These are phyloP conservation scores for Seiridium unicorne DNA, from an alignment of 2,329 filamentous ascomycete species.

Conservation along the genomic window DNA sequence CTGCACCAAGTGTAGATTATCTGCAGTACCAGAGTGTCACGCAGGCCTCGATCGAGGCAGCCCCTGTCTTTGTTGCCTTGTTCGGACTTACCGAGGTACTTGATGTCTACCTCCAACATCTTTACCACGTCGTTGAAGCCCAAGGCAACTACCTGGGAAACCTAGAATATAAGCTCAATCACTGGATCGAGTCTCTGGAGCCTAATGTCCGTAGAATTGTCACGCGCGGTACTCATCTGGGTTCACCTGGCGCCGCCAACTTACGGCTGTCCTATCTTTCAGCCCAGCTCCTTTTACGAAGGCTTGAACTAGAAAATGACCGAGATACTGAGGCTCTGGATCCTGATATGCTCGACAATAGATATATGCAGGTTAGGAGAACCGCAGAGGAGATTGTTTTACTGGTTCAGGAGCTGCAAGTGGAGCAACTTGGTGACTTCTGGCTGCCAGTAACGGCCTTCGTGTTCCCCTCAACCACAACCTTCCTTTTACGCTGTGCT, in stretches of 20 bases:
- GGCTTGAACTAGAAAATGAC: conserved; percentile 42
- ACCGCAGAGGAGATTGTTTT: conserved; percentile 48
- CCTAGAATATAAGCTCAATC: conserved; percentile 18
- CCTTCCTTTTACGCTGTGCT: conserved; percentile 47
- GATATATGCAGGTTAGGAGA: conserved; percentile 39
- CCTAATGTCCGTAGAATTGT: conserved; percentile 37
- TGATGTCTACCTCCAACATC: conserved; percentile 30
- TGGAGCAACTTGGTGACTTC: conserved; percentile 43
- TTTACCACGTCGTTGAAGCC: conserved; percentile 32
- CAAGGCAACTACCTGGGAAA: conserved; percentile 11
- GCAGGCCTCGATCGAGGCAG: conserved; percentile 20
- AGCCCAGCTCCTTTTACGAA: conserved; percentile 42
- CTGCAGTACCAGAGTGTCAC: conserved; percentile 19
- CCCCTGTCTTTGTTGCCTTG: conserved; percentile 43
- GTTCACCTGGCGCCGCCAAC: conserved; percentile 45
- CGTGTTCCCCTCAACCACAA: conserved; percentile 46
- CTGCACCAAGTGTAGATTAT: conserved; percentile 35
- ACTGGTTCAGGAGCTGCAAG: conserved; percentile 42
- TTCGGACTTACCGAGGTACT: conserved; percentile 42
- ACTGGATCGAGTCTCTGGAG: conserved; percentile 37
- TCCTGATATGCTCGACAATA: conserved; percentile 19
- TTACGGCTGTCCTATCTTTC: conserved; percentile 50
- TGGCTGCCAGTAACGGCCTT: conserved; percentile 49
- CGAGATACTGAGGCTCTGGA: conserved; percentile 24
- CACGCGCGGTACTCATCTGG: conserved; percentile 38